Conservation (phyloP, 2,329 filamentous ascomycete genomes). For the Phyllosticta capitalensis region DNA sequence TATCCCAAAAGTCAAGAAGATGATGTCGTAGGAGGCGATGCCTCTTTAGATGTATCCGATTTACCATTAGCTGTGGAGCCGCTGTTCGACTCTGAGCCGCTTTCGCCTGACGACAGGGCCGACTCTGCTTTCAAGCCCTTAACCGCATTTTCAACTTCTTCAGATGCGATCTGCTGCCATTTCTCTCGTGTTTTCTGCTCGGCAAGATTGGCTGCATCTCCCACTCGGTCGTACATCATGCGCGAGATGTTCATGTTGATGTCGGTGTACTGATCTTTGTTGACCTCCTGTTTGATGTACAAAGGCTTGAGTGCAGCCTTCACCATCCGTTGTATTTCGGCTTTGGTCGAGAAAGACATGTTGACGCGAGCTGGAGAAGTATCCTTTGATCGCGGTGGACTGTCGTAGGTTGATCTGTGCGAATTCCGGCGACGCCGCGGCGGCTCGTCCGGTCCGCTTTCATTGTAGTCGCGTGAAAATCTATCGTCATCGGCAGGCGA, state of each 20-base stretch:
- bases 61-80: not conserved
- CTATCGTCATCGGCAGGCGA: constrained; percentile 34
- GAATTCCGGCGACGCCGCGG: constrained; percentile 20
- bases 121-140: constrained; percentile 18
- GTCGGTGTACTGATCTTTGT: constrained; percentile 79
- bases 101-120: not conserved
- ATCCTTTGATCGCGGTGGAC: constrained; percentile 46
- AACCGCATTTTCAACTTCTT: constrained; percentile 71
- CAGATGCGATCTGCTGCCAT: constrained; percentile 67
- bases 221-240: constrained; percentile 66
- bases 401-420: constrained; percentile 26
- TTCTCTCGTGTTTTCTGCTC: constrained; percentile 56
- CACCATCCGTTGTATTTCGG: constrained; percentile 82
- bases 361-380: constrained; percentile 56
- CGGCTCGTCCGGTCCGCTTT: constrained; percentile 25
- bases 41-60: not conserved
- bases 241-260: constrained; percentile 88
- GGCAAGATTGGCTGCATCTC: constrained; percentile 41
- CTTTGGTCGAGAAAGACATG: constrained; percentile 75
- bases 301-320: constrained; percentile 71
- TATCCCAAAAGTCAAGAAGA: not conserved
- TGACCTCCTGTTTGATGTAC: constrained; percentile 70
- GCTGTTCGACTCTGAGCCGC: constrained; percentile 2
- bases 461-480: constrained; percentile 15
- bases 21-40: not conserved